phyloP scores from a whole-genome alignment of 345 rosid species.

The Populus alba region DNA sequence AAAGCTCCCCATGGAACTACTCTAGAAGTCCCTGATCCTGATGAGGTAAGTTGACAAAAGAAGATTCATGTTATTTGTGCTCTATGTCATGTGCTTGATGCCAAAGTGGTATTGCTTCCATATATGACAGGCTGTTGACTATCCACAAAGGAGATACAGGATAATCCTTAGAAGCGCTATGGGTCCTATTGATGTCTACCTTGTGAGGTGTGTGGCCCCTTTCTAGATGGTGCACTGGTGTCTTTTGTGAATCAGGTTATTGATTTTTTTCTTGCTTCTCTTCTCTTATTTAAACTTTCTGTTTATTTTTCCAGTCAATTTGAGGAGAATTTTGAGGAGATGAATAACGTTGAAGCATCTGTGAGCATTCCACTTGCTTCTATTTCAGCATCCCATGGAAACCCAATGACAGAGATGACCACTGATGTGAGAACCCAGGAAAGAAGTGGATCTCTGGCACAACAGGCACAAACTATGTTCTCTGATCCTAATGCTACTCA shows the following conservation, averaged over 20 bases:
- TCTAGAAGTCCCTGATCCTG: conserved; percentile 92
- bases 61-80: not conserved
- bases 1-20: conserved; percentile 99
- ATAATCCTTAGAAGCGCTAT: conserved; percentile 90
- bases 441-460: conserved; percentile 41
- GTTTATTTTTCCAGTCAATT: conserved; percentile 57
- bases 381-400: conserved; percentile 58
- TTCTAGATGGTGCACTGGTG: not conserved
- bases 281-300: not conserved
- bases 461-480: conserved; percentile 38
- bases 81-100: conserved; percentile 19
- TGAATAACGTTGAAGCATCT: conserved; percentile 54
- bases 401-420: conserved; percentile 39
- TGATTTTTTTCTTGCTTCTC: not conserved
- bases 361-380: conserved; percentile 50
- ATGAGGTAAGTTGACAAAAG: conserved; percentile 56
- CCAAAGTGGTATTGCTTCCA: conserved; percentile 26
- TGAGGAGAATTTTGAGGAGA: conserved; percentile 84
- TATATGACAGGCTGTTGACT: conserved; percentile 60
- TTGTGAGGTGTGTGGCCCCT: conserved; percentile 70
- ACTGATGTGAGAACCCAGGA: conserved; percentile 36
- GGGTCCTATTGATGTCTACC: conserved; percentile 98
- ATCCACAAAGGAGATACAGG: conserved; percentile 82
- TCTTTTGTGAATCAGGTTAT: not conserved
- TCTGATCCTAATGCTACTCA: conserved; percentile 61